phyloP scores from a whole-genome alignment of 495 filamentous ascomycete genomes.

The Aspergillus steynii region DNA sequence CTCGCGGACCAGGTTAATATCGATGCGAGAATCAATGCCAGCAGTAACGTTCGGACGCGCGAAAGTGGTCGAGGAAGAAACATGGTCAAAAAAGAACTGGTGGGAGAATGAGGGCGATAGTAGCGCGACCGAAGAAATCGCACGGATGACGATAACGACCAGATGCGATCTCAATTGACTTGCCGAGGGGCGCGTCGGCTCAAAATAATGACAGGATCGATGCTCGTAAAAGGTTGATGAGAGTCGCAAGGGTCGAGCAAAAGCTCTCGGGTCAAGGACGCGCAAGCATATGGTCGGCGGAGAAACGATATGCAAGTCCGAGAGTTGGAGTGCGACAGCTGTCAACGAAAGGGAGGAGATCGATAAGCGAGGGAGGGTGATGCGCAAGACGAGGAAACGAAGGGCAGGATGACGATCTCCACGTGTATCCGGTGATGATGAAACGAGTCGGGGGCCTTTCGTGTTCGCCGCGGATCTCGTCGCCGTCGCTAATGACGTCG shows the following conservation, averaged over 20 bases:
- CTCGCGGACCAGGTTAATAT: constrained; percentile 16
- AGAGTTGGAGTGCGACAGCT: neutral
- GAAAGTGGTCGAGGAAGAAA: constrained; percentile 18
- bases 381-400: too few species aligned
- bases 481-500: neutral
- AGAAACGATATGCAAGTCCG: neutral
- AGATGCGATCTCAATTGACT: neutral
- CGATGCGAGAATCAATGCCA: constrained; percentile 14
- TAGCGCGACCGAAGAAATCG: neutral
- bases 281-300: neutral
- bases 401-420: neutral
- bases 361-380: too few species aligned
- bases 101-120: neutral
- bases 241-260: neutral
- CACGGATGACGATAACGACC: neutral
- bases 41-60: constrained; percentile 21
- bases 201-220: neutral
- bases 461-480: neutral
- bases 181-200: neutral
- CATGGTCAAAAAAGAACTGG: constrained; percentile 3
- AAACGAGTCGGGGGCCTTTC: neutral
- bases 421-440: neutral
- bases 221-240: neutral
- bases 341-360: neutral
- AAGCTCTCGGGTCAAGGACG: neutral